Percentiles rank a stretch among this genome's conserved stretches.
These are phyloP conservation scores for Globisporangium radiosum DNA, from an alignment of 352 stramenopile genomes.

Conservation along the genomic window DNA sequence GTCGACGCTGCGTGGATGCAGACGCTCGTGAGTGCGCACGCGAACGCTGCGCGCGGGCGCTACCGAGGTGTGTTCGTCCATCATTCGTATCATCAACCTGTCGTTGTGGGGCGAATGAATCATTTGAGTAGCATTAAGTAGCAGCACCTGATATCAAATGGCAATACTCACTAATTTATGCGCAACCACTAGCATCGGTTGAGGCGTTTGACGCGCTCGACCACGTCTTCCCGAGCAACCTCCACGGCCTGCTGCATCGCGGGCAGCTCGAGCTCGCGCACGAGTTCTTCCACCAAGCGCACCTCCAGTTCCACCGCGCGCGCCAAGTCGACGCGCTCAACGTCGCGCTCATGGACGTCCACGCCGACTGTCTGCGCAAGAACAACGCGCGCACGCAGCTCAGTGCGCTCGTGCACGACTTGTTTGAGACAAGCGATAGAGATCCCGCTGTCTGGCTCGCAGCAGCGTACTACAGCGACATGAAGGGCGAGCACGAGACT, in stretches of 20 bases:
- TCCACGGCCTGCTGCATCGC: conserved; percentile 51
- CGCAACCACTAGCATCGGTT: conserved; percentile 20
- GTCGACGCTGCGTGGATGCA: conserved; percentile 52
- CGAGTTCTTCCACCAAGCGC: conserved; percentile 49
- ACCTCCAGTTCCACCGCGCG: conserved; percentile 44
- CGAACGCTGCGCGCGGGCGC: conserved; percentile 35
- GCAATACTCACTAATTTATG: not conserved
- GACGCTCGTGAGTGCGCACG: conserved; percentile 44
- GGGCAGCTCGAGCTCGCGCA: conserved; percentile 57
- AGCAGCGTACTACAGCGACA: conserved; percentile 63
- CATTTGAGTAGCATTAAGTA: too few species aligned
- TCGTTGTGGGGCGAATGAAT: too few species aligned
- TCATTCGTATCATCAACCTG: too few species aligned
- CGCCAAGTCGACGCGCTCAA: conserved; percentile 63
- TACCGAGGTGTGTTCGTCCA: conserved; percentile 22
- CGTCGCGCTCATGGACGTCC: conserved; percentile 51
- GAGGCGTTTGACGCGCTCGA: conserved; percentile 35
- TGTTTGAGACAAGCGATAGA: conserved; percentile 54
- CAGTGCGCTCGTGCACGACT: conserved; percentile 57
- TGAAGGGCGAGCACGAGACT: conserved; percentile 64
- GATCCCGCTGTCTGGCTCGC: conserved; percentile 65
- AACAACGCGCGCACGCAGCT: conserved; percentile 39
- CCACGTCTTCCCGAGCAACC: conserved; percentile 49
- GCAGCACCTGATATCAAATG: not conserved
- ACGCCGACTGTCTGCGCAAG: conserved; percentile 58